Evolutionary conservation across 1,139 yeast genomes (phyloP).

Genomic region (Eremothecium cymbalariae): DNA sequence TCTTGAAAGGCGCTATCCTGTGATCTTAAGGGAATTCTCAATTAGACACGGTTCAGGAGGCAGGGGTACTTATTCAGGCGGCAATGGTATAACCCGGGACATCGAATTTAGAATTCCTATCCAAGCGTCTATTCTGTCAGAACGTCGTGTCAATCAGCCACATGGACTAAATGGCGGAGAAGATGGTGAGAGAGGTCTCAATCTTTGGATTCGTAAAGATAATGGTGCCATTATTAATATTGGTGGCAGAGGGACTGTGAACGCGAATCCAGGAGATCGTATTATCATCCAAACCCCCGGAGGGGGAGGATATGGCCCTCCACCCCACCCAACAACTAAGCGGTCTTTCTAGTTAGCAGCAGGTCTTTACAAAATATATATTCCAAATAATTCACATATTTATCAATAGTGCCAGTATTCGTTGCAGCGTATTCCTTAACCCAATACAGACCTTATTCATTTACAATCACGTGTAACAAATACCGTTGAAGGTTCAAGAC

Average conservation of each 20-base stretch:
- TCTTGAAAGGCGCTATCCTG: slow-evolving; percentile 60
- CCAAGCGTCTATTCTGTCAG: slow-evolving; percentile 52
- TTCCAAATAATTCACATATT: no score
- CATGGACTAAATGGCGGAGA: slow-evolving; percentile 56
- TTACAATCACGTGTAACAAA: no score
- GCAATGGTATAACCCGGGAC: slow-evolving; percentile 56
- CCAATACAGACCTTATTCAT: no score
- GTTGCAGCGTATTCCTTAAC: no score
- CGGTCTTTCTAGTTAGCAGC: no score
- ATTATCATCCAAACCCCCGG: slow-evolving; percentile 48
- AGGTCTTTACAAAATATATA: no score
- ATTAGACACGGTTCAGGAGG: slow-evolving; percentile 54
- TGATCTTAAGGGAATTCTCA: slow-evolving; percentile 47
- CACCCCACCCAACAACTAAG: no score
- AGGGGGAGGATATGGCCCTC: slow-evolving; percentile 46
- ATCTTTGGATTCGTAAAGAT: slow-evolving; percentile 42
- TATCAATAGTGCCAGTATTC: no score
- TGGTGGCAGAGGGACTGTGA: slow-evolving; percentile 52
- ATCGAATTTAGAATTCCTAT: slow-evolving; percentile 50
- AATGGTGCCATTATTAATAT: slow-evolving; percentile 36
- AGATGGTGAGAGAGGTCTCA: slow-evolving; percentile 52
- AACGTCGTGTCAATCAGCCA: slow-evolving; percentile 52
- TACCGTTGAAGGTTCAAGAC: no score
- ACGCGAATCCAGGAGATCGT: slow-evolving; percentile 46
- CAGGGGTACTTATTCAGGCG: slow-evolving; percentile 46